Conservation (phyloP, 2,329 filamentous ascomycete species). For the Phyllosticta citrichinensis region DNA sequence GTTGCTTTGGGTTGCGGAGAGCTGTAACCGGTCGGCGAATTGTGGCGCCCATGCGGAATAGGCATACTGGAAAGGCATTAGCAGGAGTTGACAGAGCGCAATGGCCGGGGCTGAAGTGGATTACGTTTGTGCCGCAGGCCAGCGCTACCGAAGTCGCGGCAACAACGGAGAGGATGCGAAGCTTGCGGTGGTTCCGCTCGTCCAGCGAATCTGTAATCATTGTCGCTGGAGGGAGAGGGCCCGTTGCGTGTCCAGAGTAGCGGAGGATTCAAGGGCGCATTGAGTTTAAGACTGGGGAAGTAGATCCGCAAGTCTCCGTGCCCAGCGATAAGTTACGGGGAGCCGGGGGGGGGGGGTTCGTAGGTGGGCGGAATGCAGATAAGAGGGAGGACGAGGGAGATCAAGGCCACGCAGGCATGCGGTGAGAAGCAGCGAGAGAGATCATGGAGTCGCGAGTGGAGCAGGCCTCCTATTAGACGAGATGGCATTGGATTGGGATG, state of each 20-base stretch:
- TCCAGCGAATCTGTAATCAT: conserved; percentile 16
- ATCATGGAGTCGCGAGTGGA: not conserved
- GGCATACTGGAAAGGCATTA: conserved; percentile 63
- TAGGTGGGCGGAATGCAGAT: not conserved
- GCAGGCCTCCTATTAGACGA: not conserved
- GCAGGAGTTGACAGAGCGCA: not conserved
- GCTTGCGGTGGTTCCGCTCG: conserved; percentile 45
- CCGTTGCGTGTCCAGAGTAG: not conserved
- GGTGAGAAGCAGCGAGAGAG: not conserved
- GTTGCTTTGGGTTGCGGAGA: conserved; percentile 89
- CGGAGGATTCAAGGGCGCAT: not conserved
- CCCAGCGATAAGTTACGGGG: not conserved
- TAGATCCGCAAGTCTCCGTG: not conserved
- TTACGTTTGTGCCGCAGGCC: conserved; percentile 86
- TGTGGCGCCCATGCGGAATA: conserved; percentile 97
- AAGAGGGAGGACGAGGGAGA: not conserved
- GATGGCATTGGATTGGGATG: not conserved
- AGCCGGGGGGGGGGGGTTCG: not conserved
- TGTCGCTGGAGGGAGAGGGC: not conserved
- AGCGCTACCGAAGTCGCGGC: conserved; percentile 78
- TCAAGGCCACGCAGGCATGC: not conserved
- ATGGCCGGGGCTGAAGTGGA: conserved; percentile 17
- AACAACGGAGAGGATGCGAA: conserved; percentile 70
- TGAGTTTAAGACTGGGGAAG: not conserved
- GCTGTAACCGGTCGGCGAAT: conserved; percentile 74